phyloP scores from a whole-genome alignment of 2,329 filamentous ascomycete genomes.

The Cadophora luteo-olivacea region DNA sequence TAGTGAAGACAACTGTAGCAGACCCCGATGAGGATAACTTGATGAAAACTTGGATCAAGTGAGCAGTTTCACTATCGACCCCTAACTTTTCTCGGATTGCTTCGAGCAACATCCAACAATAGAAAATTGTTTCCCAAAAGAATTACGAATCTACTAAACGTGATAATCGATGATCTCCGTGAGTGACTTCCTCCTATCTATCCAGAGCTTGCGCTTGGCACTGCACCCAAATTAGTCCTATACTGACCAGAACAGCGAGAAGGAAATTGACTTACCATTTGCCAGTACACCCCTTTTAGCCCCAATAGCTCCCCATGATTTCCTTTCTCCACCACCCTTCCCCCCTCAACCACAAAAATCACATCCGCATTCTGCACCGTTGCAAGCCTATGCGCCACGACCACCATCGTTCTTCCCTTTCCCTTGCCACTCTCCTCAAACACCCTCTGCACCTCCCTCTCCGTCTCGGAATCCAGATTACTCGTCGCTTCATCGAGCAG shows the following conservation, averaged over 20 bases:
- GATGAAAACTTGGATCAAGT: too few species aligned
- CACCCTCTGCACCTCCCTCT: constrained; percentile 64
- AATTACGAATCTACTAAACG: too few species aligned
- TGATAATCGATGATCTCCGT: too few species aligned
- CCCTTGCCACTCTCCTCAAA: constrained; percentile 63
- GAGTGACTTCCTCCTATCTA: constrained; percentile 28
- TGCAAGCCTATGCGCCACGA: constrained; percentile 44
- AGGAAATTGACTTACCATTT: constrained; percentile 32
- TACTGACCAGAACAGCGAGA: too few species aligned
- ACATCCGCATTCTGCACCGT: constrained; percentile 41
- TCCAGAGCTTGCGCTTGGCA: constrained; percentile 35
- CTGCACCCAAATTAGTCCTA: constrained; percentile 11
- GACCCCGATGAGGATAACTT: too few species aligned
- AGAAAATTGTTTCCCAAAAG: too few species aligned
- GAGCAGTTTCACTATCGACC: too few species aligned
- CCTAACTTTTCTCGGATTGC: too few species aligned
- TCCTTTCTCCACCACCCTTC: constrained; percentile 37
- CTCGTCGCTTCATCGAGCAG: constrained; percentile 77
- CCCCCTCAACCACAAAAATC: constrained; percentile 41
- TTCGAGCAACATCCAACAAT: too few species aligned
- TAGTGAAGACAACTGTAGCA: too few species aligned
- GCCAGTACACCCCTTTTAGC: constrained; percentile 34
- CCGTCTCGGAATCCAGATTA: constrained; percentile 56
- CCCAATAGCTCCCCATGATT: constrained; percentile 34
- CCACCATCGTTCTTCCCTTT: constrained; percentile 57